Conservation (phyloP, 768 basidiomycete species). For the Russula ochroleuca region DNA sequence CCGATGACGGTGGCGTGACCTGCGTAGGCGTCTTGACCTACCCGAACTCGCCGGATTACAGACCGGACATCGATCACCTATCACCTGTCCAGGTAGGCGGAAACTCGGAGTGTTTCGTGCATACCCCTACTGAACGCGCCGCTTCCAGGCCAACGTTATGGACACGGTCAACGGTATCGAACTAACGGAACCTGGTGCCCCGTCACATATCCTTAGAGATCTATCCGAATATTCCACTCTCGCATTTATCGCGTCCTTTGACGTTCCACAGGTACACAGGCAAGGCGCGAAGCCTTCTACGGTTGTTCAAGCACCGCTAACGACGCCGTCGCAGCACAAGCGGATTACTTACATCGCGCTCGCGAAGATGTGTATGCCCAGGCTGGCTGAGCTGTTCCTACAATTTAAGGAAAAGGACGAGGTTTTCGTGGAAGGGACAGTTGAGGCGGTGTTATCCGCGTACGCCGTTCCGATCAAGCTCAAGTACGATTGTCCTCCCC, state of each 20-base stretch:
- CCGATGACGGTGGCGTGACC: not conserved
- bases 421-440: constrained; percentile 75
- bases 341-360: constrained; percentile 86
- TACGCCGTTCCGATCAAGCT: constrained; percentile 89
- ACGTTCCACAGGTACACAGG: constrained; percentile 38
- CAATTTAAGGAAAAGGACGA: constrained; percentile 55
- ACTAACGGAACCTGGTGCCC: constrained; percentile 52
- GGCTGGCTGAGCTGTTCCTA: constrained; percentile 72
- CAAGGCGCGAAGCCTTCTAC: constrained; percentile 14
- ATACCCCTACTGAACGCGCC: not conserved
- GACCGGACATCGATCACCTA: constrained; percentile 80
- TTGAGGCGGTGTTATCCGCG: constrained; percentile 78
- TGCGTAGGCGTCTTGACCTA: constrained; percentile 70
- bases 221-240: constrained; percentile 81
- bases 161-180: constrained; percentile 67
- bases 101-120: not conserved
- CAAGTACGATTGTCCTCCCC: constrained; percentile 89
- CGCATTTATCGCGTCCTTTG: constrained; percentile 81
- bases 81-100: constrained; percentile 68
- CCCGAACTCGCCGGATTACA: constrained; percentile 74
- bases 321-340: constrained; percentile 46
- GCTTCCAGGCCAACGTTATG: constrained; percentile 60
- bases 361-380: constrained; percentile 84
- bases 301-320: constrained; percentile 27
- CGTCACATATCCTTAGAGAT: constrained; percentile 77